phyloP scores from a whole-genome alignment of 1,139 yeast genomes.

The Citeromyces hawaiiensis region DNA sequence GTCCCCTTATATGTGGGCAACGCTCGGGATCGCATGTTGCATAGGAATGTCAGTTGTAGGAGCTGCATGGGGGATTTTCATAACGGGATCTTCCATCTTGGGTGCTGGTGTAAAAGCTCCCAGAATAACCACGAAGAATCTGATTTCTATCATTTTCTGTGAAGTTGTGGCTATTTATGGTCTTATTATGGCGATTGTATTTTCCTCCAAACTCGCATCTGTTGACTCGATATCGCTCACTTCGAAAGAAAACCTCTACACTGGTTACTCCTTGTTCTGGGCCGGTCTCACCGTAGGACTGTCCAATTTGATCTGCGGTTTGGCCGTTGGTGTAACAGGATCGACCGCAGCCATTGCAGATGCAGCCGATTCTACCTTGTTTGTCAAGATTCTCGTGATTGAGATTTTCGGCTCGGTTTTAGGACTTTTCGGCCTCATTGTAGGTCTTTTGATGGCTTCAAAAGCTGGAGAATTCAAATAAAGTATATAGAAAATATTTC shows the following conservation, averaged over 20 bases:
- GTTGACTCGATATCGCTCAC: slow-evolving; percentile 50
- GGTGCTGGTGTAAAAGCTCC: slow-evolving; percentile 99
- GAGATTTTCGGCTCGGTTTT: slow-evolving; percentile 95
- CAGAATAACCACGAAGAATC: slow-evolving; percentile 90
- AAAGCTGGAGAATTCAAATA: slow-evolving; percentile 69
- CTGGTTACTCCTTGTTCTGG: slow-evolving; percentile 94
- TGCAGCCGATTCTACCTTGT: slow-evolving; percentile 92
- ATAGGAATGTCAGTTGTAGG: slow-evolving; percentile 94
- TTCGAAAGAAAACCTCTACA: slow-evolving; percentile 80
- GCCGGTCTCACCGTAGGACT: slow-evolving; percentile 95
- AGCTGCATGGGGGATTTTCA: slow-evolving; percentile 98
- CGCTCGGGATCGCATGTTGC: slow-evolving; percentile 81
- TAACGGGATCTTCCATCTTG: slow-evolving; percentile 86
- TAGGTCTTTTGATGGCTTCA: slow-evolving; percentile 93
- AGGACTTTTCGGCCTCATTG: slow-evolving; percentile 90
- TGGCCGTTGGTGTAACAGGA: slow-evolving; percentile 96
- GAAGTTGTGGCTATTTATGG: slow-evolving; percentile 99
- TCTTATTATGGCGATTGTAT: slow-evolving; percentile 94
- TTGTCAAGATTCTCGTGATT: slow-evolving; percentile 90
- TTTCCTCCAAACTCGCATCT: slow-evolving; percentile 74
- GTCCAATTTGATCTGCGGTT: slow-evolving; percentile 89
- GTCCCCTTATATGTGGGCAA: slow-evolving; percentile 97
- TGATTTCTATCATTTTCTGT: slow-evolving; percentile 94
- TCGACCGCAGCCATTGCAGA: slow-evolving; percentile 96
- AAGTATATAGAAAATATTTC: background rate